Evolutionary conservation across 2,329 filamentous ascomycete genomes (phyloP), one percentile per base, ranked within the genome.

Genomic region (Talaromyces sp.): DNA sequence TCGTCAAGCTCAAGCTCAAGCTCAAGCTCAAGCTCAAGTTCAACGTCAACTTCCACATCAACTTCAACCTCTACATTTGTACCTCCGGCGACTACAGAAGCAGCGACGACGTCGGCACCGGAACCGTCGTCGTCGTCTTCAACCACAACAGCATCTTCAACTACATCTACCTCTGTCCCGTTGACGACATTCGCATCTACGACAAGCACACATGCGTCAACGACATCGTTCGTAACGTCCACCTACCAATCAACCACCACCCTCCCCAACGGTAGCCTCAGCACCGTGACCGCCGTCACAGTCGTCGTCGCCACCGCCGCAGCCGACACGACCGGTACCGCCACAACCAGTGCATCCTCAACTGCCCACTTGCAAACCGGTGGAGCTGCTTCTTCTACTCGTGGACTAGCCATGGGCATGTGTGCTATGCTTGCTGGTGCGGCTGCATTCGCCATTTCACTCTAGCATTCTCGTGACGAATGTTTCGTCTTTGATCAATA

Each of bases 231-330:
- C 8, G 9, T 35, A 21, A 80, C 77, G 11, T 77, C 76, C 2
- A 80, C 77, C 46, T 72, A 69, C 66, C 68, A 77, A 61, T 73
- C 70, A 60, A 80, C 76, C 35, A 77, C 75, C 28, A 81, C 78
- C 12, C 63, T 76, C 11, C 66, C 76, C 18, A 70, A 81, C 63
- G 80, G 80, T n/a, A 70, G 68, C 16, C 60, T 75, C 23, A 73
- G 71, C 65, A 81, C 79, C 46, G 72, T 79, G 63, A 82, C 80
- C 11, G 73, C 76, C 42, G 70, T 80, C n/a, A 77, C 79, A 2
- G 71, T 81, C 37, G 75, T 81, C 50, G 72, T 78, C 48, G 76
- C 77, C 9, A 73, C 74, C 14, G 62, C 67, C 25, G 64, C 66
- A 5, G 69, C 62, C 23, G 48, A 16, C 16, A 21, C 50, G n/a